Percentiles rank a stretch among this genome's conserved stretches.
Evolutionary conservation across 768 basidiomycete genomes (phyloP).

Genomic region (Collybia nuda): DNA sequence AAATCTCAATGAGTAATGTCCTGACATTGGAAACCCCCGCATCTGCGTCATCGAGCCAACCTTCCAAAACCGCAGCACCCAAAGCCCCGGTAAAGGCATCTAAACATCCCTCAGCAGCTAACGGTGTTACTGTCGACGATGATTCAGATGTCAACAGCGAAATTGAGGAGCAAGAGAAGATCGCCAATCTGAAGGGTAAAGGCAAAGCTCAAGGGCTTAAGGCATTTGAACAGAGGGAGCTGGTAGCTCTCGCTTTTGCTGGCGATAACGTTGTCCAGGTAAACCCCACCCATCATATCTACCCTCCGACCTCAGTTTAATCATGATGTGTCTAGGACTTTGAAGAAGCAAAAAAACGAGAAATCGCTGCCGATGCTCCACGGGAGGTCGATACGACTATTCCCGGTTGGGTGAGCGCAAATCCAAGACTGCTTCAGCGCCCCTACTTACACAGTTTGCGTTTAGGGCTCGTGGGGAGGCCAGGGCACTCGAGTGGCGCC

Average conservation of each 20-base stretch:
- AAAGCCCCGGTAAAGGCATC: constrained; percentile 38
- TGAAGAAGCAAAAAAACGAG: constrained; percentile 75
- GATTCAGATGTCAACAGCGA: constrained; percentile 65
- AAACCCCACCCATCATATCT: constrained; percentile 18
- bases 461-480: constrained; percentile 91
- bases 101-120: constrained; percentile 37
- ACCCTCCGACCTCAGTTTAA: not conserved
- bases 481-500: constrained; percentile 59
- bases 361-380: constrained; percentile 87
- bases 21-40: constrained; percentile 28
- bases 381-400: constrained; percentile 85
- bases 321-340: constrained; percentile 61
- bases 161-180: constrained; percentile 66
- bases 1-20: constrained; percentile 64
- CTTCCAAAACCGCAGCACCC: constrained; percentile 33
- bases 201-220: constrained; percentile 45
- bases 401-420: constrained; percentile 83
- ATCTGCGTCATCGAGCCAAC: constrained; percentile 34
- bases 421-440: not conserved
- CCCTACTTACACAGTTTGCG: constrained; percentile 4
- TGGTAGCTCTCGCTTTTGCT: constrained; percentile 94
- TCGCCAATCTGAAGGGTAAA: constrained; percentile 39
- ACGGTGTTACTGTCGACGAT: constrained; percentile 46
- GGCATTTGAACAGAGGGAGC: constrained; percentile 87
- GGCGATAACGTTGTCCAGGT: constrained; percentile 96